Evolutionary conservation across 495 filamentous ascomycete species (phyloP), one percentile per base, ranked within the genome.

Genomic region (Aspergillus diversus): DNA sequence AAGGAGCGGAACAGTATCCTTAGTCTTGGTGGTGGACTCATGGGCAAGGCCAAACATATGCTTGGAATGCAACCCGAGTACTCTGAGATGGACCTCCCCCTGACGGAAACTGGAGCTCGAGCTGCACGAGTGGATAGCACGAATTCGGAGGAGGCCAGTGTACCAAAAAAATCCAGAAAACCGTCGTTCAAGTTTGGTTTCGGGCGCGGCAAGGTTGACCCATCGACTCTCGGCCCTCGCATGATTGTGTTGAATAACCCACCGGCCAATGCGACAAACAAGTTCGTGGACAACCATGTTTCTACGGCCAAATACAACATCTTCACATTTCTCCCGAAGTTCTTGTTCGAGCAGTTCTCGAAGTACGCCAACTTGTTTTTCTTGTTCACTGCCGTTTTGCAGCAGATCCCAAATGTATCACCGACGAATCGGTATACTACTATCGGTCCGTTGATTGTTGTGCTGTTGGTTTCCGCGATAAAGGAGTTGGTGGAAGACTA

Each of bases 331-430:
- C 69, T 97, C 33, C 94, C 95, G 52, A 99, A 99, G 76, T 99
- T 99, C 80, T 81, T 99, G 21, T 96, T 93, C 77, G 96, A 99
- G 71, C 96, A 99, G 76, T 99, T 99, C 80, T 97, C 92, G 54
- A 99, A 97, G 79, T 97, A 96, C 78, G 96, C 95, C 78, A 99
- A 99, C 73, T 73, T 99, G 66, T 99, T 99, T 82, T 99, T 99
- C 89, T 87, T 99, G 70, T 97, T 99, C 76, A 99, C 96, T 35
- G 94, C 96, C 4, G 88, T 87, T 5, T 76, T 99, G 35, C 96
- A 99, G 79, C 96, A 99, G 73, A 97, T 99, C 67, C 96, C 95
- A 15, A 88, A 90, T 66, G 87, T 99, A 55, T 96, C 93, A 21
- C 95, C 95, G 7, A 99, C 95, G 5, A 98, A 97, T 79, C 81